Base-by-base conservation (phyloP, 306 rosid species). In the Nissolia schottii region DNA sequence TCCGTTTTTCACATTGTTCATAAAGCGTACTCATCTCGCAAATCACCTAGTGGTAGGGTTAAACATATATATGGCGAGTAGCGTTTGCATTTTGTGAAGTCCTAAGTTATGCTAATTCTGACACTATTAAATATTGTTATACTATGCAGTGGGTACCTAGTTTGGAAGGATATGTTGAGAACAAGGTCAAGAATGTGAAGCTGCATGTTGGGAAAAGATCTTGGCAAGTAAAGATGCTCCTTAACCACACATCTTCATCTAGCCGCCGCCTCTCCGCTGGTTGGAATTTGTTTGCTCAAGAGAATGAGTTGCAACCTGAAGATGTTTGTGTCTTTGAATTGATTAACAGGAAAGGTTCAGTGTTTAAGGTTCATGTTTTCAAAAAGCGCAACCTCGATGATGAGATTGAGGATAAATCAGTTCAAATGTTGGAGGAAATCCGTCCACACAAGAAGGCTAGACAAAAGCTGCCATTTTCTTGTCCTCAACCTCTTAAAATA, bases 361-460 rank as follows among this genome's bases (percentile, higher is more conserved):
- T 25, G 23, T 7, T 64, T 29, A 18, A 64, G 28, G 70, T 24
- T 63, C 64, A 29, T 55, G 20, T 55, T 27, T 27, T 55, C 62
- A 55, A 55, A 55, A 5, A n/a, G n/a, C n/a, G 41, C 35, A 40
- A 38, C 37, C 34, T 23, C 53, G 34, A 7, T 64, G 34, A 7
- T 9, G 1, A 34, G 7, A 37, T 22, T 7, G 67, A 41, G 40
- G 51, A 75, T 55, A 31, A 66, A 22, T 41, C 67, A 4, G 14
- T 65, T 55, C 8, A 8, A 31, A 19, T 50, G 35, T 38, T 54
- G 37, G 22, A 41, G 22, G 79, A 74, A 16, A 6, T 9, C 43
- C 41, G 9, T 35, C 35, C 24, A 66, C 46, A 77, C 19, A 77
- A 81, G 80, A 35, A 35, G 41, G 28, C 81, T 16, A 34, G 2